These are phyloP conservation scores for Stellera chamaejasme DNA, from an alignment of 345 rosid species.

Conservation along the genomic window DNA sequence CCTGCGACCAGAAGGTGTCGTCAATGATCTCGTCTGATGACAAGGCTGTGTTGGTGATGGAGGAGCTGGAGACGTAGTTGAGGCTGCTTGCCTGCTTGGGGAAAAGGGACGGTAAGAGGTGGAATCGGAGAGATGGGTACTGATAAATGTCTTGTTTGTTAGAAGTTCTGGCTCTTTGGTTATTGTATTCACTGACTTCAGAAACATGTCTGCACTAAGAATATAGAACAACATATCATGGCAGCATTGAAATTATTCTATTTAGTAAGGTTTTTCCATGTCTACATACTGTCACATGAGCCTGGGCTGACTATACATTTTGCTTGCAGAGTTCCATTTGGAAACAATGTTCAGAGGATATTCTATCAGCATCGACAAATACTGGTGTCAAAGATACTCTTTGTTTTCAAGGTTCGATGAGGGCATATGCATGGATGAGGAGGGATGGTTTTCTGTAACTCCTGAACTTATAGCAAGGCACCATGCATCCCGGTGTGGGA, in stretches of 20 bases:
- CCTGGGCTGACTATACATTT: slow-evolving; percentile 1
- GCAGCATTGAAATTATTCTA: not conserved
- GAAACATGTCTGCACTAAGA: not conserved
- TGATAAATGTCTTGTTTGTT: no score
- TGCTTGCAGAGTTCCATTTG: slow-evolving; percentile 36
- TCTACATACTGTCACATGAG: not conserved
- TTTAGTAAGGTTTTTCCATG: not conserved
- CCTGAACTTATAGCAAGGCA: slow-evolving; percentile 84
- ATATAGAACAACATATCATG: not conserved
- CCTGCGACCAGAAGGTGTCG: no score
- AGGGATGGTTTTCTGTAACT: slow-evolving; percentile 99
- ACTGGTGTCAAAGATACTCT: slow-evolving; percentile 80
- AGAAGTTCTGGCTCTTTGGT: no score
- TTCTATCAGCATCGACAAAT: slow-evolving; percentile 44
- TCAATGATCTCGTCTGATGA: no score
- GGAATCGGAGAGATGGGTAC: no score
- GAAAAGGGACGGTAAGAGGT: no score
- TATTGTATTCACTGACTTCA: no score
- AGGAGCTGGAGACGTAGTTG: no score
- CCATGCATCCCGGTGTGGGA: slow-evolving; percentile 63
- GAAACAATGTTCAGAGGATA: slow-evolving; percentile 32
- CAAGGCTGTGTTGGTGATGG: no score
- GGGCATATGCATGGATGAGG: slow-evolving; percentile 89
- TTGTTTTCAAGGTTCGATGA: slow-evolving; percentile 76
- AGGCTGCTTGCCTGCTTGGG: no score